Evolutionary conservation across 495 filamentous ascomycete species (phyloP), one percentile per base, ranked within the genome.

Genomic region (Massariosphaeria phaeospora): DNA sequence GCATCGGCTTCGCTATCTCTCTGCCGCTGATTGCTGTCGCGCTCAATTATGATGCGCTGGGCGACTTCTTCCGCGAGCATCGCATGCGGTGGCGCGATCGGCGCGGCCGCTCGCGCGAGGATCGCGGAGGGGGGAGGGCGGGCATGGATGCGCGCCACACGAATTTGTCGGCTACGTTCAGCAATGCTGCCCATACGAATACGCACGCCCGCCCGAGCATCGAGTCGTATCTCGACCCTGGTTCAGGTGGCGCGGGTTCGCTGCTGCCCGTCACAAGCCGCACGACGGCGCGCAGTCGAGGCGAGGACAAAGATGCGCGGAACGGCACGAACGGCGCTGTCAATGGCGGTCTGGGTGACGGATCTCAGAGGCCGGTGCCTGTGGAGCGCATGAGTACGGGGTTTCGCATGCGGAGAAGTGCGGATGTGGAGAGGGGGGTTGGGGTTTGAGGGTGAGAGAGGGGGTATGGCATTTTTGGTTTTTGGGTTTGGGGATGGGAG

Each of bases 1-100:
- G 83, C 8, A 77, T 85, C 36, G 82, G 83, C 2, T 76, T 86
- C 30, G 76, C 77, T n/a, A 79, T 86, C 41, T 80, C 77, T 0
- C 80, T 84, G 35, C 81, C 81, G 0, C 65, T 86, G 12, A 76
- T 86, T 25, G 59, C 75, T 4, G 66, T 84, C 15, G 82, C 83
- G 0, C 71, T 86, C 20, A 69, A 73, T 0, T 64, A 85, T 2
- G 78, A 80, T 31, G 76, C 80, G 54, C 78, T 85, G 36, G 72
- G 76, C 3, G 61, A 70, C n/a, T 61, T 67, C 3, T 57, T 53
- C 29, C 30, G 49, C 12, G 41, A 54, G 21, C n/a, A n/a, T n/a
- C n/a, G n/a, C n/a, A n/a, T n/a, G n/a, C n/a, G n/a, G n/a, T n/a
- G n/a, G n/a, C n/a, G n/a, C n/a, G n/a, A n/a, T n/a, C n/a, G n/a